Base-by-base conservation (phyloP, 768 basidiomycete species). In the Xerocomellus dryophilus region DNA sequence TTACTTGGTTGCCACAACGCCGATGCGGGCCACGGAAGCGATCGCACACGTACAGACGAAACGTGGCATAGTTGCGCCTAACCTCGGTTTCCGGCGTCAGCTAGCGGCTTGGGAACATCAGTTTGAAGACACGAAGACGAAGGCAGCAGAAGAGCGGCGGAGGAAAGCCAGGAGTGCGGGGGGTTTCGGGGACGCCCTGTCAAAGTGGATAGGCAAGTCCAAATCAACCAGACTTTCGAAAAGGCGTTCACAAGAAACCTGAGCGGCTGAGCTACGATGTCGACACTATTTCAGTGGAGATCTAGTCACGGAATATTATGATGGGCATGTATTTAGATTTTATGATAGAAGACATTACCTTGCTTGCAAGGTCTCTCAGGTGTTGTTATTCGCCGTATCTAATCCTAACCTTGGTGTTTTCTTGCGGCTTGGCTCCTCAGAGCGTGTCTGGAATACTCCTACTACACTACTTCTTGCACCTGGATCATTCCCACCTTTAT, bases 31-130 rank as follows among this genome's bases (percentile, higher is more conserved):
- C 11, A 48, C 60, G 23, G 79, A 85, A 51, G 78, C 86, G 9
- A 76, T 89, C 59, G 73, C 69, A 25, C 79, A 79, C 53, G 79
- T 82, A 32, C 78, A 78, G 58, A 68, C 76, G 35, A 78, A 80
- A 45, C 85, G 88, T 18, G 71, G 74, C 20, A 80, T 90, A 45
- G 80, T 83, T 14, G 74, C 72, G 47, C 88, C 88, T 0, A 91
- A 90, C 62, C n/a, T 69, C 1, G 85, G 85, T 9, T 90, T 90
- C 67, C 73, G 80, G 48, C 66, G 69, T 44, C 88, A 91, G 69
- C 75, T 88, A 7, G 60, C 67, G 20, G 40, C 35, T 4, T 79
- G 74, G 69, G 72, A 67, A 12, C 43, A 46, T 23, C 62, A 61
- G 56, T 71, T 71, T 43, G 65, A 70, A 8, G 65, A 61, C 2